Base-by-base conservation (phyloP, 352 stramenopile species). In the Phytophthora palmivora region DNA sequence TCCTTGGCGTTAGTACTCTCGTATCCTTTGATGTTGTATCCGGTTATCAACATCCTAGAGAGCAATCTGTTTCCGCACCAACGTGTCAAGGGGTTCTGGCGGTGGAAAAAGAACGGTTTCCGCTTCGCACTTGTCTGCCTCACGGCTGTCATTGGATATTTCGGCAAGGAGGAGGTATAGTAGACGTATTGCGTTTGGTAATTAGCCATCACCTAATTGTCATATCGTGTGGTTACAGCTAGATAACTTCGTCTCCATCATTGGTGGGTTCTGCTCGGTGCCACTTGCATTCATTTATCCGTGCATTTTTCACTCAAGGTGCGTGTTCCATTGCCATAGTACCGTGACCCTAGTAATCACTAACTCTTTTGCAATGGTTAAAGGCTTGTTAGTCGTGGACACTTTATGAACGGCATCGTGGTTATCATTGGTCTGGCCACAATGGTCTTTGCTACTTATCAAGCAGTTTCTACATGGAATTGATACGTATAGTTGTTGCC, bases 1-100 rank as follows among this genome's bases (percentile, higher is more conserved):
- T 87, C 79, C 41, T 37, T 88, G 37, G 79, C 79, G 15, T 73
- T 87, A 15, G 64, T 88, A 44, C 64, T 88, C 4, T 85, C 79
- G 58, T 88, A 87, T 48, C 79, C 79, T 42, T 68, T 88, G n/a
- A 87, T 88, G 77, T 41, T 88, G 26, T 88, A 87, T 60, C 79
- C 79, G 24, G 77, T 85, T 16, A 74, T 88, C 9, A 87, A 82
- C 63, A 82, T 88, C 49, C 68, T 88, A 18, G 79, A 88, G 46
- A 72, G 66, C 62, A 79, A 80, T 30, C 28, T 87, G 12, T 82
- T 87, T 32, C 56, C 68, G 9, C 57, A 74, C 36, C 60, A 67
- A 9, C 74, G 63, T 32, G 42, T 70, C 5, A 86, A 84, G 39
- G 79, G 79, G 10, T 84, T 80, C 41, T 87, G 79, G 76, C 50